These are phyloP conservation scores for Aspergillus candidus DNA, from an alignment of 2,329 filamentous ascomycete species.

Conservation along the genomic window DNA sequence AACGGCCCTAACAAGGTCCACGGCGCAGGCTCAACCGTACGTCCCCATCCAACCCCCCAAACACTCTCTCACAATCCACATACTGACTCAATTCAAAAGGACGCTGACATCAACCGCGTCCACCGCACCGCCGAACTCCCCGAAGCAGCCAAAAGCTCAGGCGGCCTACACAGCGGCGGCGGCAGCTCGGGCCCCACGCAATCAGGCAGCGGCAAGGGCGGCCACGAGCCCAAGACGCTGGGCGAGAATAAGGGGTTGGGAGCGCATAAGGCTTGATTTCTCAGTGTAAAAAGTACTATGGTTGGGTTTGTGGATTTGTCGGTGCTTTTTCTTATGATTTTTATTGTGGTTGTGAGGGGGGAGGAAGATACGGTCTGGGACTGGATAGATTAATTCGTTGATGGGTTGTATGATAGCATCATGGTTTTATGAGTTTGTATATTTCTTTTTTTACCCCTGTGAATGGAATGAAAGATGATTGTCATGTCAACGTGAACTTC, in stretches of 20 bases:
- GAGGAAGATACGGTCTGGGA: too few relatives aligned
- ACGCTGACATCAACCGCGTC: conserved; percentile 25
- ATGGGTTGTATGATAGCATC: too few relatives aligned
- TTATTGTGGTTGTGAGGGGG: too few relatives aligned
- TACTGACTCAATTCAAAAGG: conserved; percentile 12
- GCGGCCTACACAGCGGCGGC: conserved; percentile 20
- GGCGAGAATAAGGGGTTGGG: conserved; percentile 33
- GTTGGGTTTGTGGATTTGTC: not conserved
- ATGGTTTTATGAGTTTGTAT: too few relatives aligned
- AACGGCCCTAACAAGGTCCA: conserved; percentile 29
- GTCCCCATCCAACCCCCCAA: conserved; percentile 2
- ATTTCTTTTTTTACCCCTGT: too few relatives aligned
- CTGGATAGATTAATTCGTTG: too few relatives aligned
- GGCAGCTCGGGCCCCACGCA: conserved; percentile 19
- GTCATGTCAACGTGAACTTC: too few relatives aligned
- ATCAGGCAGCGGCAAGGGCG: conserved; percentile 33
- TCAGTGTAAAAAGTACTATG: not conserved
- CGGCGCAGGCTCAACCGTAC: conserved; percentile 28
- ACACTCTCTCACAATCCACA: not conserved
- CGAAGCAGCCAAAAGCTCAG: conserved; percentile 25
- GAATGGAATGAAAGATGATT: too few relatives aligned
- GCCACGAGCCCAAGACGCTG: conserved; percentile 29
- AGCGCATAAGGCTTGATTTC: conserved; percentile 12
- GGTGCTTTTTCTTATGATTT: not conserved
- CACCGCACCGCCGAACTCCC: conserved; percentile 32